Evolutionary conservation across 2,329 filamentous ascomycete species (phyloP).

Genomic region (Aspergillus felis): DNA sequence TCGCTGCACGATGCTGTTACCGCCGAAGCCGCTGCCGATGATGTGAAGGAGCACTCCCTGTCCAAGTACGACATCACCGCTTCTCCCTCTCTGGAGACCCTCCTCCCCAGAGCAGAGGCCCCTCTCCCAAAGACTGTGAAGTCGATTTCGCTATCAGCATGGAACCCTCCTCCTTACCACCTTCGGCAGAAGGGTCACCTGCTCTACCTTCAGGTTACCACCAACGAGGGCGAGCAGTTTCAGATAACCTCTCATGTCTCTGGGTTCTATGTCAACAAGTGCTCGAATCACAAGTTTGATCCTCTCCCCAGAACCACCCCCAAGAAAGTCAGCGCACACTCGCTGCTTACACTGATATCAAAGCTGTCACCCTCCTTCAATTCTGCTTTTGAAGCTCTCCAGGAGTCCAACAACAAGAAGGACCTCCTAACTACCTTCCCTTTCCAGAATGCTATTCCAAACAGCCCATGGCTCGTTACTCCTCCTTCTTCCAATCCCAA

Average conservation of each 20-base stretch:
- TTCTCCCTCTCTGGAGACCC: constrained; percentile 62
- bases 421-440: constrained; percentile 92
- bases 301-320: constrained; percentile 74
- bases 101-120: constrained; percentile 65
- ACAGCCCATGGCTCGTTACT: constrained; percentile 87
- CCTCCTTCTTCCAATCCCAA: constrained; percentile 58
- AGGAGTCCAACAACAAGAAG: constrained; percentile 78
- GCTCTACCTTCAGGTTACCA: constrained; percentile 82
- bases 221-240: constrained; percentile 89
- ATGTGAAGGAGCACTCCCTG: constrained; percentile 53
- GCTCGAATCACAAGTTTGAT: constrained; percentile 91
- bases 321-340: constrained; percentile 78
- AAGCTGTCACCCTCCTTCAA: constrained; percentile 81
- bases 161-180: constrained; percentile 94
- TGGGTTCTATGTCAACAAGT: constrained; percentile 97
- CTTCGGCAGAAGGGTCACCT: constrained; percentile 88
- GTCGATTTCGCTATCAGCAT: constrained; percentile 79
- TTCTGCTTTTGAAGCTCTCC: constrained; percentile 68
- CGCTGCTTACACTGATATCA: constrained; percentile 73
- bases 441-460: constrained; percentile 89
- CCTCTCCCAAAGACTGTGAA: constrained; percentile 86
- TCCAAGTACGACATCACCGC: constrained; percentile 74
- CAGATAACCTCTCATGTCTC: constrained; percentile 92
- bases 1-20: constrained; percentile 80
- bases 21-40: constrained; percentile 41